Evolutionary conservation across 495 filamentous ascomycete genomes (phyloP).

Genomic region (Aspergillus ellipticus): DNA sequence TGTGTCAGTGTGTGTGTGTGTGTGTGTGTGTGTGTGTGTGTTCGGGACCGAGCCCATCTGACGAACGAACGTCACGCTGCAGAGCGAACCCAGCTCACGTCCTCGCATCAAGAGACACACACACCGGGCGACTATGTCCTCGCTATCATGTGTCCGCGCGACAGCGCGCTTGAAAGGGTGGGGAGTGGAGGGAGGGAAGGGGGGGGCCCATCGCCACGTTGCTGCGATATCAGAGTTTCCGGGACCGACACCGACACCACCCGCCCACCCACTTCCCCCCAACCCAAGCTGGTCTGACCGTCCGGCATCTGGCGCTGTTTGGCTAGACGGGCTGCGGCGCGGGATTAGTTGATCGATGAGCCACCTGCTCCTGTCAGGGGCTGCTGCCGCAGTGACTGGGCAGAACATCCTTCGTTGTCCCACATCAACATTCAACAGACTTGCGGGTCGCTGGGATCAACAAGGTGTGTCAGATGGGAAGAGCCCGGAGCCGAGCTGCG

Average conservation of each 20-base stretch:
- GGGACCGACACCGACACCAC: too few relatives aligned
- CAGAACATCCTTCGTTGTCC: slow-evolving; percentile 15
- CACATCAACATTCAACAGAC: slow-evolving; percentile 13
- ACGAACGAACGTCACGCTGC: slow-evolving; percentile 23
- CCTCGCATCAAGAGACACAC: slow-evolving; percentile 13
- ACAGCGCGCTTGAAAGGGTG: slow-evolving; percentile 2
- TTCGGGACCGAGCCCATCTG: slow-evolving; percentile 22
- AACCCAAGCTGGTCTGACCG: slow-evolving; percentile 1
- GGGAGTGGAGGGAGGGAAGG: slow-evolving; percentile 8
- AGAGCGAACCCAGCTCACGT: neutral
- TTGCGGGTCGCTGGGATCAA: slow-evolving; percentile 3
- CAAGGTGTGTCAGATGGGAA: slow-evolving; percentile 16
- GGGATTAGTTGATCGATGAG: slow-evolving; percentile 12
- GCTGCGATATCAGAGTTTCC: slow-evolving; percentile 10
- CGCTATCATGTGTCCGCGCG: slow-evolving; percentile 17
- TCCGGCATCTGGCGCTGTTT: slow-evolving; percentile 10
- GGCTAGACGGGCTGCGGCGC: slow-evolving; percentile 6
- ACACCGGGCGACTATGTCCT: slow-evolving; percentile 1
- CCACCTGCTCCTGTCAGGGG: slow-evolving; percentile 18
- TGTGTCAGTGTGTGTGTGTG: too few relatives aligned
- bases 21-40: too few relatives aligned
- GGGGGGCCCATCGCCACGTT: slow-evolving; percentile 5
- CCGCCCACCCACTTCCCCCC: neutral
- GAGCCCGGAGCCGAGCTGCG: neutral
- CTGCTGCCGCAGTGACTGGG: slow-evolving; percentile 15